These are phyloP conservation scores for Achlya hypogyna DNA, from an alignment of 352 stramenopile species.

Conservation along the genomic window DNA sequence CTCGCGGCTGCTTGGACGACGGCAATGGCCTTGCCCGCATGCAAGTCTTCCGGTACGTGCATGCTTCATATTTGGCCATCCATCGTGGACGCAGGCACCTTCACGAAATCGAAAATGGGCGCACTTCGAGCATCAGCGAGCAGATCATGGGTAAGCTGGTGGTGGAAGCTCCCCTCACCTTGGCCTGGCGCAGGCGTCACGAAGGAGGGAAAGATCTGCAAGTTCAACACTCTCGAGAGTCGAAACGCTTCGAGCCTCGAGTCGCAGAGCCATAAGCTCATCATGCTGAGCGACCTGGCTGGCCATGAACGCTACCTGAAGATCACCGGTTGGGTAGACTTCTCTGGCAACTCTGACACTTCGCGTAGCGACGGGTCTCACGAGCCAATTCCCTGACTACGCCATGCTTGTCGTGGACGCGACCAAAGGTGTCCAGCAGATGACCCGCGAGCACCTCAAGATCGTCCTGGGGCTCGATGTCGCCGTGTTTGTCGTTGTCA, in stretches of 20 bases:
- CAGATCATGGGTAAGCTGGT: conserved; percentile 49
- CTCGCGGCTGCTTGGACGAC: conserved; percentile 72
- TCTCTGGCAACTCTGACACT: neutral
- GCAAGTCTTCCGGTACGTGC: conserved; percentile 65
- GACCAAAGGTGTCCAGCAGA: conserved; percentile 48
- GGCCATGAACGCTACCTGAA: conserved; percentile 86
- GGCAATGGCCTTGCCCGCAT: conserved; percentile 77
- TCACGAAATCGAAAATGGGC: conserved; percentile 84
- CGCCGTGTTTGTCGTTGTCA: conserved; percentile 72
- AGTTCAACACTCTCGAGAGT: conserved; percentile 9
- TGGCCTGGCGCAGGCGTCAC: conserved; percentile 20
- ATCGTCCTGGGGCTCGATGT: conserved; percentile 66
- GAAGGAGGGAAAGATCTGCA: conserved; percentile 23
- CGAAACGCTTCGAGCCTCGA: conserved; percentile 21
- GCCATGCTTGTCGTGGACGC: conserved; percentile 76
- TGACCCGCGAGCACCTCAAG: conserved; percentile 71
- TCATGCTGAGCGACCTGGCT: conserved; percentile 52
- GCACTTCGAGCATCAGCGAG: conserved; percentile 83
- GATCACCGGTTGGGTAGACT: conserved; percentile 35
- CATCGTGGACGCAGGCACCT: conserved; percentile 36
- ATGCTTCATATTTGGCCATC: neutral
- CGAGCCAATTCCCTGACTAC: conserved; percentile 79
- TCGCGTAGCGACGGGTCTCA: conserved; percentile 48
- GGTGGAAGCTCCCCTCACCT: neutral
- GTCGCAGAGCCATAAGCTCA: conserved; percentile 12